Evolutionary conservation across 2,329 filamentous ascomycete genomes (phyloP), one percentile per base, ranked within the genome.

Genomic region (Fusarium sp.): DNA sequence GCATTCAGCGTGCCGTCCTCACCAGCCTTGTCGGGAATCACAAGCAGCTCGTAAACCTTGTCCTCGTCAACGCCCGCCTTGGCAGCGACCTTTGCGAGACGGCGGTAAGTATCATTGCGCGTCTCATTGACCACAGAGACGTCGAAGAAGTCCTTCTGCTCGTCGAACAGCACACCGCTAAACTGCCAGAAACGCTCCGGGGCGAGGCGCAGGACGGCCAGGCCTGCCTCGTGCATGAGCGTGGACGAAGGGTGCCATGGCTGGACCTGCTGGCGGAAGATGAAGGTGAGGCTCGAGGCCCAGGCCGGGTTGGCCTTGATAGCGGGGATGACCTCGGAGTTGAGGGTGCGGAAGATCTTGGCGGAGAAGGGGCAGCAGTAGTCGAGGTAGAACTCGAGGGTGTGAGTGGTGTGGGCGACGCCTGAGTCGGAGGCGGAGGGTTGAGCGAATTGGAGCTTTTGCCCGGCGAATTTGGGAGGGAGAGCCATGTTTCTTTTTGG

Each of bases 201-300:
- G 4, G 88, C 82, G 8, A 93, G 79, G 51, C 86, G 87, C 71
- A 95, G 85, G 2, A 97, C 93, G 4, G 94, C 95, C 32, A 93
- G 86, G 5, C 84, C 94, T 32, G 94, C 92, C 85, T 98, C 95
- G 82, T 95, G 92, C 56, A 87, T 84, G 13, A 94, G 85, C 8
- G 91, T 94, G 40, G 89, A 94, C 20, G 91, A 93, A 3, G 95
- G 95, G 81, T 98, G 94, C 95, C 95, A 97, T 15, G 94, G 93
- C 82, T 97, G 94, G 74, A 97, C 88, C 78, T 97, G 94, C 78
- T 95, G 94, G 49, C 94, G 91, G 84, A 97, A 92, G 75, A 98
- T 87, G 71, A 97, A 84, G 72, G 92, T 85, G 4, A 97, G 81
- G 64, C 84, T 85, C 62, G 82, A 71, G 15, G 82, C 77, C 77